These are phyloP conservation scores for Macrotyloma uniflorum DNA, from an alignment of 306 rosid genomes.

Conservation along the genomic window DNA sequence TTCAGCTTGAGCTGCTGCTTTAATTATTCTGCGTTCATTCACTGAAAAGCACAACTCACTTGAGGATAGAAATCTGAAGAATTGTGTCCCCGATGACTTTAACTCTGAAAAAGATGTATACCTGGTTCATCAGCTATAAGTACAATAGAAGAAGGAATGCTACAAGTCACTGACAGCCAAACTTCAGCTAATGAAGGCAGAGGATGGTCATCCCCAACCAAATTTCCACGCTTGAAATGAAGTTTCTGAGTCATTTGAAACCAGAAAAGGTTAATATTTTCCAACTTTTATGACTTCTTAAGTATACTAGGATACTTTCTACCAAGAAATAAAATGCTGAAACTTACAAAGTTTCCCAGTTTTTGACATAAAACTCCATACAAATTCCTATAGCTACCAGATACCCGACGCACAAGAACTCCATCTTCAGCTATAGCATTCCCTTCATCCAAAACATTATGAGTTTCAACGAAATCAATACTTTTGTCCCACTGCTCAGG, in stretches of 20 bases:
- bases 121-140: constrained; percentile 88
- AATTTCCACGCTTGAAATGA: constrained; percentile 78
- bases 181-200: constrained; percentile 67
- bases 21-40: constrained; percentile 59
- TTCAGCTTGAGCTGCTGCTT: constrained; percentile 70
- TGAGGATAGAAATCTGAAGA: constrained; percentile 28
- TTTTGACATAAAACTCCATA: constrained; percentile 71
- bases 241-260: constrained; percentile 69
- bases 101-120: constrained; percentile 43
- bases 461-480: constrained; percentile 55
- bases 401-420: constrained; percentile 60
- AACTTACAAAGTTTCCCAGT: constrained; percentile 77
- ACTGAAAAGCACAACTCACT: constrained; percentile 56
- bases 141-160: constrained; percentile 73
- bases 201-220: constrained; percentile 89
- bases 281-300: constrained; percentile 7
- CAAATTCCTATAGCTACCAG: constrained; percentile 57
- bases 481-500: constrained; percentile 76
- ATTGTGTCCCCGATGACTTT: constrained; percentile 7
- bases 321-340: constrained; percentile 34
- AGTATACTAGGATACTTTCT: constrained; percentile 31
- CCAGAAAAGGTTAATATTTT: constrained; percentile 26
- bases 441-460: constrained; percentile 51
- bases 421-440: constrained; percentile 51
- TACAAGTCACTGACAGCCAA: constrained; percentile 58